Base-by-base conservation (phyloP, 495 filamentous ascomycete genomes). In the Talaromyces nanjingensis region DNA sequence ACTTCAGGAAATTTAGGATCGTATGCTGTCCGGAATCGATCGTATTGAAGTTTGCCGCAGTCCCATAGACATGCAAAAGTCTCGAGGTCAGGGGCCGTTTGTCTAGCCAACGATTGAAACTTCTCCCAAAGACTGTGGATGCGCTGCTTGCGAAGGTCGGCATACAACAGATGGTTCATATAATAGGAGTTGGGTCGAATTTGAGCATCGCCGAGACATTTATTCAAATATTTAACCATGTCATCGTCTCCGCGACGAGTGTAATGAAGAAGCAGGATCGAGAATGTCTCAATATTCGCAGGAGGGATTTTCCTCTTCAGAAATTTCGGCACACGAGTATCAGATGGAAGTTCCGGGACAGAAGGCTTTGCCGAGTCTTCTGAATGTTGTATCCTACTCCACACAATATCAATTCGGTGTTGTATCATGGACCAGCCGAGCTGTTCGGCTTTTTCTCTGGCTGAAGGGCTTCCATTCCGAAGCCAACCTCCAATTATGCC, bases 381-480 rank as follows among this genome's bases (percentile, higher is more conserved):
- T 16, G 56, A 31, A 31, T 68, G 62, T 34, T 73, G 68, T 37
- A 68, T 73, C 54, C 83, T 76, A 33, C 71, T 64, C 70, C 78
- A 73, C 47, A 88, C 82, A 59, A 82, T 80, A 42, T 85, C 80
- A 59, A 91, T 74, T 55, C 90, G 83, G 16, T 81, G 72, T 62
- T 84, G 80, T 39, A 93, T 85, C 90, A 93, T 92, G 33, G 80
- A 75, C 89, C 87, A 92, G n/a, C 82, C 89, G 34, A 90, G 75
- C 14, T 81, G 75, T 68, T 92, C 90, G 20, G 89, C 90, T 65
- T 86, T 85, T 45, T 83, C 74, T 59, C 80, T 72, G 34, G 83
- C 76, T 29, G 74, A 73, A 12, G 79, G 76, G 11, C 69, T 81
- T 33, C 83, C 84, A 6, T 83, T 81, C 56, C 90, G 83, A 47